A percentile compares a stretch with the other conserved stretches of the same genome.
phyloP scores from a whole-genome alignment of 2,329 filamentous ascomycete genomes.

The Cordyceps militaris region DNA sequence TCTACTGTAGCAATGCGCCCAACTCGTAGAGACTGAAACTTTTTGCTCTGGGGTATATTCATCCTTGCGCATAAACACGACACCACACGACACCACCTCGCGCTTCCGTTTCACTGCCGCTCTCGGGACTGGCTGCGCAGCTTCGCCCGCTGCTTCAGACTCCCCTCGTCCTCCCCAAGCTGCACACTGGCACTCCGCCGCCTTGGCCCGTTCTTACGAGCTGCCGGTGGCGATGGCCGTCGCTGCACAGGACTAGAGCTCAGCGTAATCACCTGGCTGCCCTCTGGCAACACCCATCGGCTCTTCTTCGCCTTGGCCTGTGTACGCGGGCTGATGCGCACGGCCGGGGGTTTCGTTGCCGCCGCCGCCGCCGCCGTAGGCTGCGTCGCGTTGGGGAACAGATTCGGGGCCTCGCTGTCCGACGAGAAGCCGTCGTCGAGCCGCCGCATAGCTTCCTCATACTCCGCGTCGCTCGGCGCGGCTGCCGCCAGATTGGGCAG shows the following conservation, averaged over 20 bases:
- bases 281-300: slow-evolving; percentile 22
- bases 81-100: not conserved
- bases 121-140: not conserved
- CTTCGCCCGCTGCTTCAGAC: slow-evolving; percentile 16
- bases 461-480: slow-evolving; percentile 29
- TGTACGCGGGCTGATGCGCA: slow-evolving; percentile 7
- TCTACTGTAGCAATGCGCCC: not conserved
- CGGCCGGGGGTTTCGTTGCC: slow-evolving; percentile 16
- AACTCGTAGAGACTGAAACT: not conserved
- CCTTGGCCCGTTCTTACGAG: not conserved
- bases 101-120: not conserved
- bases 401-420: slow-evolving; percentile 20
- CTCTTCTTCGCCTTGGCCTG: slow-evolving; percentile 8
- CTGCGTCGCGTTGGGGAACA: slow-evolving; percentile 30
- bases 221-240: not conserved
- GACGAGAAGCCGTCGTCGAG: slow-evolving; percentile 29
- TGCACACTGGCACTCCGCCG: not conserved
- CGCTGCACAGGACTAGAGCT: slow-evolving; percentile 19
- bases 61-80: not conserved
- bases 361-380: slow-evolving; percentile 14
- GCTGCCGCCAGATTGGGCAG: slow-evolving; percentile 20
- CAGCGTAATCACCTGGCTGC: slow-evolving; percentile 26
- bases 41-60: not conserved
- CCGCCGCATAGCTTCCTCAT: slow-evolving; percentile 38
- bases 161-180: slow-evolving; percentile 17